Evolutionary conservation across 2,329 filamentous ascomycete species (phyloP), one percentile per base, ranked within the genome.

Genomic region (Colletotrichum higginsianum): DNA sequence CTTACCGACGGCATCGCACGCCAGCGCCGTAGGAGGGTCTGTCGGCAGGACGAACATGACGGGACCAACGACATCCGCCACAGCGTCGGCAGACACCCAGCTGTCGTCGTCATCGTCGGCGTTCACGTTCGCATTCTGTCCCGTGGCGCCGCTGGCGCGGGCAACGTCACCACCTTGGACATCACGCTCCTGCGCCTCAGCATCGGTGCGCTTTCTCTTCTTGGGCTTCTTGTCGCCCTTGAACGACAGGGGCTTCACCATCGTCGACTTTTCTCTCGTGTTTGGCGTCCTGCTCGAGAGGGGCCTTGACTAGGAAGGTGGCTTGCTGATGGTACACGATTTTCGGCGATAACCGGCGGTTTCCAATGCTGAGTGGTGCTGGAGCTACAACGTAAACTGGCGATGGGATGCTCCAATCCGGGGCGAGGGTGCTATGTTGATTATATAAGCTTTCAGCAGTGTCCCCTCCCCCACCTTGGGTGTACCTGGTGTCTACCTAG

Each of bases 141-240:
- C 12, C 57, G 72, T 13, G 47, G 40, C 67, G 64, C 73, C 73
- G 56, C 67, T 76, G 62, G 73, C 66, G 62, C 61, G 66, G 38
- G n/a, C 80, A 15, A 82, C 80, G 38, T 85, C 82, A 16, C 67
- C 55, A 56, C 60, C n/a, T n/a, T 50, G 42, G 23, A 38, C 67
- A 40, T 66, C 56, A 42, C 70, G 61, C 26, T 66, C 61, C 35
- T 66, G 47, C 71, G 86, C 84, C 53, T 89, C 86, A 53, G 84
- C 84, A 63, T 86, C 85, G 58, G 88, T 83, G 76, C 93, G 91
- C 88, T 98, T 98, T 81, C 94, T 90, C 87, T 98, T 98, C 83
- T 96, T 98, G 71, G 90, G 85, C 84, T 96, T 96, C 83, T 97
- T 98, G 84, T 99, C 96, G 86, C 96, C 96, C 84, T 99, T 99